Evolutionary conservation across 2,329 filamentous ascomycete genomes (phyloP), one percentile per base, ranked within the genome.

Genomic region (Alternaria sp.): DNA sequence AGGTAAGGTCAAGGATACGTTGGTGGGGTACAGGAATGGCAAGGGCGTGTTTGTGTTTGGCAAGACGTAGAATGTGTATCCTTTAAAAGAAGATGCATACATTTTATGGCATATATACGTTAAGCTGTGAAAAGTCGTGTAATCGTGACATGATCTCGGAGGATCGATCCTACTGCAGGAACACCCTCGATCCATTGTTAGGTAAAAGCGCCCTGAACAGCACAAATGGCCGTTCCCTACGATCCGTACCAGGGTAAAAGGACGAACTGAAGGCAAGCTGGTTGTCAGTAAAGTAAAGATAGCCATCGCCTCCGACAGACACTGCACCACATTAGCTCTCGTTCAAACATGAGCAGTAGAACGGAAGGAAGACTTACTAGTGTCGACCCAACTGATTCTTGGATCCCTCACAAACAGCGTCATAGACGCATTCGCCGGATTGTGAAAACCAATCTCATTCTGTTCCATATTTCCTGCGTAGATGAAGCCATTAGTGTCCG

Each of bases 21-120:
- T 98, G 42, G 84, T 89, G 55, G 95, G 94, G 0, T 98, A 91
- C 76, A 86, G 93, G 72, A 86, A 87, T 65, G 94, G 93, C 10
- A 99, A 99, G 82, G 90, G 93, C 0, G 86, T 99, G 3, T 95
- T 98, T 76, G 85, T 94, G 5, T 98, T 95, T 78, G 85, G 85
- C 24, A 71, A 75, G 64, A 78, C 75, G 39, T 78, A 60, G 44
- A 42, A 1, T 57, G n/a, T 28, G 10, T 21, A 44, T 34, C 14
- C 0, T 1, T 11, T 11, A 14, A 21, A 24, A 24, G 3, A 24
- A 31, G 21, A 34, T 46, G 2, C 34, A 53, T 40, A 46, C 28
- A 13, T 21, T 54, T 5, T 5, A 40, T 14, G 10, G 1, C 3
- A 24, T 48, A 4, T 34, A 34, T 36, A 11, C 2, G 8, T 48